Evolutionary conservation across 1,284 basidiomycete species (phyloP), one percentile per base, ranked within the genome.

Genomic region (Ganoderma multipileum): DNA sequence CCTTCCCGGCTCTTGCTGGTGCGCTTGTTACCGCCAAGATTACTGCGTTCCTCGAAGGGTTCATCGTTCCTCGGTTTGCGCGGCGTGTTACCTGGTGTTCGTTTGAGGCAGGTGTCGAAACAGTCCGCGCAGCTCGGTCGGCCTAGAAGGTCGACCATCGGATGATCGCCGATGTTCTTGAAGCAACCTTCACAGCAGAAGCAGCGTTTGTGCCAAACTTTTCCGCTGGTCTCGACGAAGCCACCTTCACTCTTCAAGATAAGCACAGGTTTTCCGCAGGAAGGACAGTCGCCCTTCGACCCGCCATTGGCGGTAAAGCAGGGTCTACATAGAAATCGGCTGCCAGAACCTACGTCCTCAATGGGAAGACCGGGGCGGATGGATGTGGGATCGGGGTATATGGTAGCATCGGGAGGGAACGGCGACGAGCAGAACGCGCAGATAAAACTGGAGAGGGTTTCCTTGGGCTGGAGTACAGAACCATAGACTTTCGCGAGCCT

Each of bases 71-170:
- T 67, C 11, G 61, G 55, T 8, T 70, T 67, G 50, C 67, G 67
- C 26, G 72, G 76, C 23, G 71, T 85, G 6, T 80, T 80, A 42
- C 77, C 82, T 5, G 68, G 55, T 0, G 79, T 75, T 36, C 88
- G 84, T 70, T 85, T 87, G 54, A 93, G 81, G 74, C 90, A 93
- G 36, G 78, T 88, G 67, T 92, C 93, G 73, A 94, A 94, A 74
- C 93, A 95, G 58, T 90, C 89, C 14, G 84, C 81, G 73, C 93
- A 95, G 61, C 89, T 91, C 8, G 93, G 93, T 50, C 87, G 85
- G 18, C 93, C 93, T 18, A 93, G 81, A n/a, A 95, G 80, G 78
- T 95, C 93, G 30, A 94, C 89, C 87, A 93, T 89, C 0, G 93
- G 93, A 5, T 81, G 81, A 71, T 91, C 85, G 16, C 91, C 89